These are phyloP conservation scores for Penicillium cataractarum DNA, from an alignment of 495 filamentous ascomycete species.

Conservation along the genomic window DNA sequence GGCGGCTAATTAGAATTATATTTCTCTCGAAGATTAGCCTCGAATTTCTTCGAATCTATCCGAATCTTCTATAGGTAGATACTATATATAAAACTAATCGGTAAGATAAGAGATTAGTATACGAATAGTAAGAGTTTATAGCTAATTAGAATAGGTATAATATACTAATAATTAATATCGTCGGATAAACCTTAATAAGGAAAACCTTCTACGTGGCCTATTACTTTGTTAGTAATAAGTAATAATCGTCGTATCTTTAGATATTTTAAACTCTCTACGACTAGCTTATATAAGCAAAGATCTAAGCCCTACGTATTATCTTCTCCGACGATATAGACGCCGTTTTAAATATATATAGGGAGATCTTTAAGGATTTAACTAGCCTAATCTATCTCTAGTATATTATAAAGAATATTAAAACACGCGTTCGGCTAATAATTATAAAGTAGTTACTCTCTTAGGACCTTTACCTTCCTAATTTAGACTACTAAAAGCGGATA, in stretches of 20 bases:
- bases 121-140: background rate
- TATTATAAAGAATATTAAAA: background rate
- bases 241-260: no score
- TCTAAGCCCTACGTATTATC: background rate
- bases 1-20: background rate
- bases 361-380: background rate
- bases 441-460: background rate
- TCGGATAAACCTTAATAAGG: background rate
- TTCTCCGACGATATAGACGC: background rate
- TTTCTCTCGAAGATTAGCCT: background rate
- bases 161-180: background rate
- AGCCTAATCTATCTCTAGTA: background rate
- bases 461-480: background rate
- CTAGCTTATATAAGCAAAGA: background rate
- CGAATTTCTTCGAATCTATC: background rate
- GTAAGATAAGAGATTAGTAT: background rate
- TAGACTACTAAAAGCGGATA: background rate
- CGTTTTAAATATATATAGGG: background rate
- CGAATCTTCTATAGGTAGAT: background rate
- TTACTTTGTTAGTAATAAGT: no score
- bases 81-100: background rate
- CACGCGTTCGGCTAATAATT: background rate
- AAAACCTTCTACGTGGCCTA: background rate
- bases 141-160: background rate
- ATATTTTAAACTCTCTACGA: no score